These are phyloP conservation scores for Coemansia sp. DNA, from an alignment of 192 early-diverging fungal species.

Conservation along the genomic window DNA sequence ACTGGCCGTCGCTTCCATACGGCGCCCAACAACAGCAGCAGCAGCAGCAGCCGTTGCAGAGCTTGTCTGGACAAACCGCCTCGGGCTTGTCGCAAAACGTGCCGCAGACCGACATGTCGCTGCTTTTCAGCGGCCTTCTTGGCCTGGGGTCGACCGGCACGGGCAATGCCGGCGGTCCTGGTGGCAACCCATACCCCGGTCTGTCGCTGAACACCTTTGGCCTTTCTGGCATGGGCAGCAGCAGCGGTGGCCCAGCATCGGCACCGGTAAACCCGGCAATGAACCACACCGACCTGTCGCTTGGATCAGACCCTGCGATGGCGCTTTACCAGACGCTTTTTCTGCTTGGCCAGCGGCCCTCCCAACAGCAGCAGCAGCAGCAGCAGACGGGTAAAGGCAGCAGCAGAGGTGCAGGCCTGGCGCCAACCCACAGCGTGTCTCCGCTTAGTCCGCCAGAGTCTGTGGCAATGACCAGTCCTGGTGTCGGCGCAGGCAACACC, in stretches of 20 bases:
- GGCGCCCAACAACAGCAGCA: constrained; percentile 9
- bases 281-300: constrained; percentile 9
- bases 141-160: constrained; percentile 5
- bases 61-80: background rate
- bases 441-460: background rate
- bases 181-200: constrained; percentile 7
- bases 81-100: background rate
- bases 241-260: background rate
- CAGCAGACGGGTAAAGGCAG: background rate
- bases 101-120: constrained; percentile 17
- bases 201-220: constrained; percentile 13
- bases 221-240: background rate
- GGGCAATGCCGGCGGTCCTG: background rate
- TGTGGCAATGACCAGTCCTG: background rate
- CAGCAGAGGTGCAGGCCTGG: constrained; percentile 1
- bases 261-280: background rate
- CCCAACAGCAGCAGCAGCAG: constrained; percentile 11
- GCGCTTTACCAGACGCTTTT: constrained; percentile 39
- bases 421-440: background rate
- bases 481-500: no score
- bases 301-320: constrained; percentile 11
- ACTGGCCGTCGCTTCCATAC: constrained; percentile 13
- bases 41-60: constrained; percentile 6
- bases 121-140: constrained; percentile 31
- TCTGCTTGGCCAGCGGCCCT: constrained; percentile 3